phyloP scores from a whole-genome alignment of 2,329 filamentous ascomycete species.

The Hypoxylon sp. region DNA sequence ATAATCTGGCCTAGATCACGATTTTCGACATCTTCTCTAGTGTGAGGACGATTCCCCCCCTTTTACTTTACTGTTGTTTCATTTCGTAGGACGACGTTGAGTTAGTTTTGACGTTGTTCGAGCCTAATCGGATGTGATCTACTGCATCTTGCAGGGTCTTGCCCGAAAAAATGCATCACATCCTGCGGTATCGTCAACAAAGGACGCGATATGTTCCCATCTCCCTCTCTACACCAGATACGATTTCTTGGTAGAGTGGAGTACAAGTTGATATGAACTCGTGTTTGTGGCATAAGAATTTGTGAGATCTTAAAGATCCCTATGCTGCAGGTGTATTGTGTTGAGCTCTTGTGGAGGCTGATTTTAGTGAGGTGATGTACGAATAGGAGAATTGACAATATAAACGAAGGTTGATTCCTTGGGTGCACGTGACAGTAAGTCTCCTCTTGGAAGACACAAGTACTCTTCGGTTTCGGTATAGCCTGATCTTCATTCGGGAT shows the following conservation, averaged over 20 bases:
- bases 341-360: no score
- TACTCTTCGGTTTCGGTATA: background rate
- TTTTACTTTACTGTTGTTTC: background rate
- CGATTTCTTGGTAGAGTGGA: background rate
- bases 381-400: background rate
- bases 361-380: background rate
- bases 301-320: no score
- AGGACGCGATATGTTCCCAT: background rate
- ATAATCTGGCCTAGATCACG: background rate
- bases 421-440: background rate
- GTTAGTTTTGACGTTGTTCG: background rate
- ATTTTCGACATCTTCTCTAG: constrained; percentile 5
- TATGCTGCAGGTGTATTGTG: no score
- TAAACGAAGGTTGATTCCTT: background rate
- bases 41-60: background rate
- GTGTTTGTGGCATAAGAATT: no score
- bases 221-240: background rate
- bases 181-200: background rate
- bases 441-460: background rate
- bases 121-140: background rate
- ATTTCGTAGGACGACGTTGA: background rate
- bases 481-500: constrained; percentile 3
- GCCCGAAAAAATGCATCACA: background rate
- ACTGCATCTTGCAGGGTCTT: background rate
- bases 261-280: background rate